Evolutionary conservation across 202 grass and related monocot genomes (phyloP).

Genomic region (Eragrostis tef): DNA sequence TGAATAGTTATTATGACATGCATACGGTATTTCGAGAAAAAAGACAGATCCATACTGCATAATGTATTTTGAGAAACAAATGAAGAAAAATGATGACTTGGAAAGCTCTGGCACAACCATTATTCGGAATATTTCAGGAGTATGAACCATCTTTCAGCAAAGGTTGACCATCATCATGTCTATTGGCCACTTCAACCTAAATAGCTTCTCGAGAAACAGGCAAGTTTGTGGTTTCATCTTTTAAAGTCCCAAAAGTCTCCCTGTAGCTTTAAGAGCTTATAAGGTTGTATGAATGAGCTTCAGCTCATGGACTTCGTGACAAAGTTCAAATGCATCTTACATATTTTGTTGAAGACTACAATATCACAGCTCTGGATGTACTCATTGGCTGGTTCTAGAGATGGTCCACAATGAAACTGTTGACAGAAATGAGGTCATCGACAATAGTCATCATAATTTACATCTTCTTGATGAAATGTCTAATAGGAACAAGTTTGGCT

Average conservation of each 20-base stretch:
- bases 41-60: not conserved
- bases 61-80: not conserved
- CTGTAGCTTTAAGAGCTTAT: not conserved
- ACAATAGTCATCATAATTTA: constrained; percentile 36
- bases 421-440: constrained; percentile 69
- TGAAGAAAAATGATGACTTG: not conserved
- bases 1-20: too few relatives aligned
- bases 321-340: constrained; percentile 28
- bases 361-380: constrained; percentile 75
- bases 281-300: not conserved
- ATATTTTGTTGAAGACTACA: constrained; percentile 83
- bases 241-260: not conserved
- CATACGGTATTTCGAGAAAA: too few relatives aligned
- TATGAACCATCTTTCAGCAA: not conserved
- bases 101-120: not conserved
- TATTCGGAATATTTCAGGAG: not conserved
- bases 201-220: not conserved
- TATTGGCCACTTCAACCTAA: not conserved
- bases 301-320: not conserved
- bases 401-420: constrained; percentile 65
- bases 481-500: too few relatives aligned
- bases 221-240: not conserved
- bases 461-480: too few relatives aligned
- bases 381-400: constrained; percentile 62
- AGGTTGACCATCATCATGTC: not conserved